A percentile compares a stretch with the other conserved stretches of the same genome.
These are phyloP conservation scores for Pythium coloratum DNA, from an alignment of 352 stramenopile species.

Conservation along the genomic window DNA sequence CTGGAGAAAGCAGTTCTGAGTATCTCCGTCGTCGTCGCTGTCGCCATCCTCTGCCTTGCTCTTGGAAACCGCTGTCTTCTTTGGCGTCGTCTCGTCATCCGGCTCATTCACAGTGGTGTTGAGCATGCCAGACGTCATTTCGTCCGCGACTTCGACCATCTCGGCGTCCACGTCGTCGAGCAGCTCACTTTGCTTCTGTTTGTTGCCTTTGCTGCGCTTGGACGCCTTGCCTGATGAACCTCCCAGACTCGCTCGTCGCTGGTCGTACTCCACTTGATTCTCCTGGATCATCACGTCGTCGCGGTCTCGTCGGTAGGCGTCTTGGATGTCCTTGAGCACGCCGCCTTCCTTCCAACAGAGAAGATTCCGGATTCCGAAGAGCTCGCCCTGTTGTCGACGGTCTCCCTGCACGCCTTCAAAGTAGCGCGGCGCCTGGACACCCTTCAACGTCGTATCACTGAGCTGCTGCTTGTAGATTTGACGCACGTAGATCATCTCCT, in stretches of 20 bases:
- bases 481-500: constrained; percentile 88
- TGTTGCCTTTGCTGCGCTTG: constrained; percentile 12
- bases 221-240: constrained; percentile 12
- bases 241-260: neutral
- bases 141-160: constrained; percentile 38
- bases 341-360: constrained; percentile 73
- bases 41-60: constrained; percentile 1
- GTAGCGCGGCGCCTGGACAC: constrained; percentile 61
- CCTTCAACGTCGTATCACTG: constrained; percentile 78
- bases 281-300: constrained; percentile 59
- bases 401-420: constrained; percentile 84
- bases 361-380: constrained; percentile 80
- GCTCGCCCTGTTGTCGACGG: constrained; percentile 64
- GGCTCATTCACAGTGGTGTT: neutral
- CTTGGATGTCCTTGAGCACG: constrained; percentile 75
- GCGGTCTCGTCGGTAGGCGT: constrained; percentile 54
- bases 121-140: constrained; percentile 44
- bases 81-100: constrained; percentile 1
- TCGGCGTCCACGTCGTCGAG: constrained; percentile 30
- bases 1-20: constrained; percentile 29
- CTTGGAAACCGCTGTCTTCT: constrained; percentile 12
- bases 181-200: neutral
- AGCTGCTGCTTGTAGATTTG: constrained; percentile 90
- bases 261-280: constrained; percentile 55
- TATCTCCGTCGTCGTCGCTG: constrained; percentile 32